Base-by-base conservation (phyloP, 1,139 yeast species). In the Keqinozyma sinolaborantium region DNA sequence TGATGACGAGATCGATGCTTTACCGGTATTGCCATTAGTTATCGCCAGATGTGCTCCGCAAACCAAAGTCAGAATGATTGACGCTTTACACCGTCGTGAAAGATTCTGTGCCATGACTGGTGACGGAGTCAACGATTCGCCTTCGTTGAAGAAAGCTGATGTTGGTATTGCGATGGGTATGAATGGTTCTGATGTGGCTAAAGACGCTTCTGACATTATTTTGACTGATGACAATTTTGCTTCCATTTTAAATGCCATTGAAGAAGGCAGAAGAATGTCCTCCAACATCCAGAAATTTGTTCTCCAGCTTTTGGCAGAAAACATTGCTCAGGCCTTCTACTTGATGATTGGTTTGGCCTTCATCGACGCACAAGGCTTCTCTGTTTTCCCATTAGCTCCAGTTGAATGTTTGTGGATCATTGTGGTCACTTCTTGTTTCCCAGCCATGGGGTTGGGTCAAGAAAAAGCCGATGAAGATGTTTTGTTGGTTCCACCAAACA, bases 201-300 rank as follows among this genome's bases (percentile, higher is more conserved):
- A 75, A 40, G 67, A 73, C 36, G 80, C 81, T 1, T 69, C 78
- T 7, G 81, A 75, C 48, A 69, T 75, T 58, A 77, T 75, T 14
- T 56, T 75, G 39, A 62, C 69, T 4, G 70, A 53, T 59, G 73
- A 72, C 44, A 72, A 72, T 42, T 72, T 72, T 51, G 69, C 75
- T 6, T 66, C 76, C 20, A 71, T 72, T 41, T 70, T 71, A 47
- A 62, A 68, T 41, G 78, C 78, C 6, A 62, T 70, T 29, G 75
- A 67, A 44, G 76, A 70, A 42, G 76, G 76, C 6, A 59, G 76
- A 36, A 53, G 73, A 31, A 70, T 70, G 60, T 62, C 69, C 35
- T 45, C 66, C 31, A 70, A 70, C 42, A 69, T 70, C 29, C 71
- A 67, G 43, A 72, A 70, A 46, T 70, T 70, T 39, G 70, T 70